phyloP scores from a whole-genome alignment of 75 land plant genomes.

The Chamaecyparis obtusa region DNA sequence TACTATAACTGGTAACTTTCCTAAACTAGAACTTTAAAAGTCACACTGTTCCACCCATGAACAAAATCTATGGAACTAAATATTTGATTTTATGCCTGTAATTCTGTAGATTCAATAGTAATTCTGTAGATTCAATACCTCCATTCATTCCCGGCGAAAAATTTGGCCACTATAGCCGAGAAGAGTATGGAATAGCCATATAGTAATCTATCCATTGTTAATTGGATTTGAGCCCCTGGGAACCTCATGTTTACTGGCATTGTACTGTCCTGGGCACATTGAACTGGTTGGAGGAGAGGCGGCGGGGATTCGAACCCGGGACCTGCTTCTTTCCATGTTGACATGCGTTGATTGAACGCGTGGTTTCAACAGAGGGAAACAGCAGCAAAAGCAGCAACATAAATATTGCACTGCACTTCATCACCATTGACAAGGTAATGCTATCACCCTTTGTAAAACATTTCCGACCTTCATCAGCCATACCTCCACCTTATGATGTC shows the following conservation, averaged over 20 bases:
- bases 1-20: neutral
- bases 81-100: neutral
- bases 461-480: no score
- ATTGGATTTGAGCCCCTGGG: constrained; percentile 50
- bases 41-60: neutral
- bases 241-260: constrained; percentile 37
- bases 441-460: no score
- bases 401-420: no score
- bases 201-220: constrained; percentile 22
- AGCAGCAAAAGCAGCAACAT: no score
- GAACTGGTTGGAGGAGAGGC: constrained; percentile 6
- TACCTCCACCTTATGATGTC: no score
- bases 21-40: neutral
- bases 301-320: neutral
- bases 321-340: neutral
- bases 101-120: no score
- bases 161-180: neutral
- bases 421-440: no score
- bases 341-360: constrained; percentile 4
- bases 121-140: neutral
- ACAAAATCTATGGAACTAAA: neutral
- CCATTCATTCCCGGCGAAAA: neutral
- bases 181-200: neutral
- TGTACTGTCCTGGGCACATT: neutral
- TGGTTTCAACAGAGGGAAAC: no score